These are phyloP conservation scores for Rhodotorula sphaerocarpa DNA, from an alignment of 768 basidiomycete species.

Conservation along the genomic window DNA sequence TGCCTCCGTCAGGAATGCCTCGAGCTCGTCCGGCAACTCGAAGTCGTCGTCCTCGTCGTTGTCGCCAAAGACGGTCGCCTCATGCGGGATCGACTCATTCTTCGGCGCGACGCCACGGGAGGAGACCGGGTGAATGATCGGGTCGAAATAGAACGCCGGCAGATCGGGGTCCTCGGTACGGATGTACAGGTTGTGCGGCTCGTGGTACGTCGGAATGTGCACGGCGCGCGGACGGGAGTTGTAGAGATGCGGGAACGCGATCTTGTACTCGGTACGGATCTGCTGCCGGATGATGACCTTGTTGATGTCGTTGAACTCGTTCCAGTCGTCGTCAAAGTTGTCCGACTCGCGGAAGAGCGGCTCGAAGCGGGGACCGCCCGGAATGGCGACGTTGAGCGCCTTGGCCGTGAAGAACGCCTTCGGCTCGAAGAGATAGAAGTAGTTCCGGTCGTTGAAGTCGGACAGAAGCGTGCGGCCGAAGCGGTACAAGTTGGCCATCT, in stretches of 20 bases:
- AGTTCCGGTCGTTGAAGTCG: slow-evolving; percentile 82
- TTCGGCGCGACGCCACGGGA: slow-evolving; percentile 67
- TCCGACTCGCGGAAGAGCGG: slow-evolving; percentile 94
- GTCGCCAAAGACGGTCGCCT: slow-evolving; percentile 86
- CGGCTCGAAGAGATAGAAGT: slow-evolving; percentile 92
- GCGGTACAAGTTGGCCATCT: slow-evolving; percentile 94
- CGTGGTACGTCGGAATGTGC: slow-evolving; percentile 81
- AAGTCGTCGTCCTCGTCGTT: slow-evolving; percentile 62
- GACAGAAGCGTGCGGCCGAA: slow-evolving; percentile 87
- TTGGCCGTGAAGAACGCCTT: slow-evolving; percentile 98
- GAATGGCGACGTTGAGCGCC: slow-evolving; percentile 91
- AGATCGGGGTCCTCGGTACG: slow-evolving; percentile 99
- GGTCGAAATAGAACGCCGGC: slow-evolving; percentile 98
- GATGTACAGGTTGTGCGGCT: slow-evolving; percentile 95
- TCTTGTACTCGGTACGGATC: slow-evolving; percentile 97
- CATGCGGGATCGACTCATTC: slow-evolving; percentile 77
- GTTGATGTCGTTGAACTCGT: slow-evolving; percentile 89
- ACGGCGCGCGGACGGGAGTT: slow-evolving; percentile 95
- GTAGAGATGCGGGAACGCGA: slow-evolving; percentile 97
- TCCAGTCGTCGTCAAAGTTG: slow-evolving; percentile 80
- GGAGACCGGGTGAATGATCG: slow-evolving; percentile 94
- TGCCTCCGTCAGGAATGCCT: slow-evolving; percentile 68
- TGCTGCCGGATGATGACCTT: slow-evolving; percentile 99
- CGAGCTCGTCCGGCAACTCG: slow-evolving; percentile 64
- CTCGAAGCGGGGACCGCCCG: slow-evolving; percentile 97